A percentile compares a stretch with the other conserved stretches of the same genome.
These are phyloP conservation scores for Teunomyces gatunensis DNA, from an alignment of 805 yeast genomes.

Conservation along the genomic window DNA sequence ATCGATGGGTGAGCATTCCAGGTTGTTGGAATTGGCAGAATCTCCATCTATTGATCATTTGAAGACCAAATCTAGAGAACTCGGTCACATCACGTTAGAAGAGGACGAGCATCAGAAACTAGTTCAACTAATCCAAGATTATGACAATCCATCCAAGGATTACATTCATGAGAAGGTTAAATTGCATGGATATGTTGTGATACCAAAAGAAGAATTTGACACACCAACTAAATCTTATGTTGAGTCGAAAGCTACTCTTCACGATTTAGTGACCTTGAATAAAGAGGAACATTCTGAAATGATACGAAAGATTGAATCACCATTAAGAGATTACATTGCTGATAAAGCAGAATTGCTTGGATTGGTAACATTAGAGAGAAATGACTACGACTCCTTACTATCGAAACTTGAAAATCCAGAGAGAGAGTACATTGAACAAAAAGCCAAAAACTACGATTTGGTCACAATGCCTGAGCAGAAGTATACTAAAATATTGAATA, in stretches of 20 bases:
- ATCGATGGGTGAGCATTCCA: constrained; percentile 10
- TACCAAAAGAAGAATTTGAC: constrained; percentile 12
- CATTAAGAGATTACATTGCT: constrained; percentile 12
- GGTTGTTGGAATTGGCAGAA: constrained; percentile 9
- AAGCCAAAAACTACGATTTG: constrained; percentile 3
- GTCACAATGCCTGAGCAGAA: constrained; percentile 6
- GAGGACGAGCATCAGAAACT: constrained; percentile 7
- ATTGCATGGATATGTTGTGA: constrained; percentile 13
- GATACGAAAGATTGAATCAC: constrained; percentile 8
- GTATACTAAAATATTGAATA: constrained; percentile 13
- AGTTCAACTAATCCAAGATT: constrained; percentile 8
- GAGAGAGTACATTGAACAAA: constrained; percentile 2
- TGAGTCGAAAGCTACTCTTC: constrained; percentile 25
- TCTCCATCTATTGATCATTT: constrained; percentile 11
- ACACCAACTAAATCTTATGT: constrained; percentile 28
- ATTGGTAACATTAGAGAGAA: constrained; percentile 2
- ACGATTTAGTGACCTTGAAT: constrained; percentile 13
- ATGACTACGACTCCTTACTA: constrained; percentile 3
- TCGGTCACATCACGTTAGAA: constrained; percentile 13
- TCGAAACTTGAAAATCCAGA: constrained; percentile 2
- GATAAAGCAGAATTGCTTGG: constrained; percentile 9
- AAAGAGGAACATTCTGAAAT: constrained; percentile 8
- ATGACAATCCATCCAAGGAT: constrained; percentile 24
- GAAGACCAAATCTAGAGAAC: constrained; percentile 12
- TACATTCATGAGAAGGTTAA: constrained; percentile 33